A percentile compares a stretch with the other conserved stretches of the same genome.
phyloP scores from a whole-genome alignment of 176 grass and related monocot genomes.

The Alloteropsis semialata region DNA sequence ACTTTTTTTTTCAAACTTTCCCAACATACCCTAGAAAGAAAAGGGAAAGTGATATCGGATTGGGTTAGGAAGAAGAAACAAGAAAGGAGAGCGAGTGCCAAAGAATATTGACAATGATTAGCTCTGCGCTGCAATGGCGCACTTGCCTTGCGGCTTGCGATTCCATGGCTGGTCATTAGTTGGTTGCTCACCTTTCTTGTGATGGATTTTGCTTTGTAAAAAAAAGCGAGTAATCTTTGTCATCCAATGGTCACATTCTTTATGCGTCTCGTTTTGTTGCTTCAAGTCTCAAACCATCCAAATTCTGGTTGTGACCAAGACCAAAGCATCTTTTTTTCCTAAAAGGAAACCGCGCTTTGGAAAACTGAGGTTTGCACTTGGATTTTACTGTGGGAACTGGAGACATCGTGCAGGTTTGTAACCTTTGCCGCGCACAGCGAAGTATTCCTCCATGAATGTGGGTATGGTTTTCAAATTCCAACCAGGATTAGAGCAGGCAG shows the following conservation, averaged over 20 bases:
- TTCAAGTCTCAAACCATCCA: conserved; percentile 3
- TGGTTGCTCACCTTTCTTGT: conserved; percentile 34
- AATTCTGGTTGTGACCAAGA: conserved; percentile 15
- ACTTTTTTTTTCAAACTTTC: no score
- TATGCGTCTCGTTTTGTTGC: background rate
- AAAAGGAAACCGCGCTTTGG: background rate
- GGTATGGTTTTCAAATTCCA: background rate
- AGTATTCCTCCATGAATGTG: background rate
- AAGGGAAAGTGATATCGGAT: background rate
- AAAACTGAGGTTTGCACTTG: background rate
- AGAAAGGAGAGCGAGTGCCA: conserved; percentile 20
- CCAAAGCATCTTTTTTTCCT: background rate
- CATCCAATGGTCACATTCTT: conserved; percentile 18
- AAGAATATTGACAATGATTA: conserved; percentile 23
- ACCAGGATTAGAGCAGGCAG: background rate
- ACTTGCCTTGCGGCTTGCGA: conserved; percentile 11
- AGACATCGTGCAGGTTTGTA: background rate
- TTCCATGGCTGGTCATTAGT: conserved; percentile 27
- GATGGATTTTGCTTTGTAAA: background rate
- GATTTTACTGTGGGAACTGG: background rate
- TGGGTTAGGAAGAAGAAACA: conserved; percentile 6
- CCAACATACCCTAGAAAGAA: no score
- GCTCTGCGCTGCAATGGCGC: no score
- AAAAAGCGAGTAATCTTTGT: conserved; percentile 24
- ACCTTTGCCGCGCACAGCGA: background rate